Evolutionary conservation across 1,284 basidiomycete genomes (phyloP), one percentile per base, ranked within the genome.

Genomic region (Taiwanofungus camphoratus): DNA sequence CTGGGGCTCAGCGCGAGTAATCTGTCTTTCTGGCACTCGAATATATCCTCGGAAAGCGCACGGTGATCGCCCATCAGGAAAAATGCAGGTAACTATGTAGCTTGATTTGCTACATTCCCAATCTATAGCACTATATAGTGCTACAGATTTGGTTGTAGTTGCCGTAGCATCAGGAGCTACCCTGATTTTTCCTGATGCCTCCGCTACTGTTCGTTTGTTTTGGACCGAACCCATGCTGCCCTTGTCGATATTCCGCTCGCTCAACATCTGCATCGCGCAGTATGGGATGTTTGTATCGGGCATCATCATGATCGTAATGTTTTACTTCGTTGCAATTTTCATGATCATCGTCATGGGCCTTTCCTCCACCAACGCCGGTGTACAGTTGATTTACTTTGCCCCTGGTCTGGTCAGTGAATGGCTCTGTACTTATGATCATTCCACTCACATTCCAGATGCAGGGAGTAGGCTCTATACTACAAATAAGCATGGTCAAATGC

Each of bases 311-410:
- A 61, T 74, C 41, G 71, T 70, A 33, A 67, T 69, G 58, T 72
- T 74, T 53, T 75, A 74, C 49, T 75, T 74, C 47, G 63, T 74
- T 21, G 63, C 73, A 0, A 69, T 74, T 24, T 75, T 72, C 53
- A 66, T 69, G 54, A 63, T 63, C 11, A 59, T 74, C 34, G 73
- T 70, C 11, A 58, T 55, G 21, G 67, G 66, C 1, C 50, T 62
- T 16, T 56, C 61, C 11, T 51, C 69, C 8, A 50, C 58, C 13
- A 52, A 62, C 19, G 61, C 70, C 12, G 73, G 72, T 31, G 58
- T 66, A 13, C 71, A 74, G 43, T 46, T 74, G 18, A 54, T 74
- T 6, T 74, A 68, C 49, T 73, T 76, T 44, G 63, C 70, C 2
- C 73, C 74, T 3, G 73, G 73, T 24, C 51, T 70, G 52, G 72